Base-by-base conservation (phyloP, 2,329 filamentous ascomycete genomes). In the Beauveria bassiana region DNA sequence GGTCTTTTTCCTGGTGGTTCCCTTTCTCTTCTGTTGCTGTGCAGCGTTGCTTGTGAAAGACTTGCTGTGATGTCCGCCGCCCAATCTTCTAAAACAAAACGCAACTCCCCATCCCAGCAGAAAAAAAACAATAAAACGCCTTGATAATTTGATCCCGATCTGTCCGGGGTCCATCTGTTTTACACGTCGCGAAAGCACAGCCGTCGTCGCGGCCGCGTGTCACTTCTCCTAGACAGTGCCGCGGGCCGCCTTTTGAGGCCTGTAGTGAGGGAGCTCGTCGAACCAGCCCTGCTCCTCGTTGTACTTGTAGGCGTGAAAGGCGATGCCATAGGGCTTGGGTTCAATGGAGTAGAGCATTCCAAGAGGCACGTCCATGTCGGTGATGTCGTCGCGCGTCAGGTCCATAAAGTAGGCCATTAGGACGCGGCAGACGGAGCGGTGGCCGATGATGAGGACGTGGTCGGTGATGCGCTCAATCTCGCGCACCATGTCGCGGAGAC, bases 401-500 rank as follows among this genome's bases (percentile, higher is more conserved):
- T 96, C 93, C 79, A 95, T 92, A 76, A 99, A 99, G 75, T 99
- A 99, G 1, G 93, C 93, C 75, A 99, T 87, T 63, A 99, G 79
- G 6, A 99, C 93, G 38, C 95, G 86, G 61, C 91, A 93, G 45
- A 98, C 89, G 3, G 91, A 96, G 38, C 95, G 90, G 73, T 98
- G 95, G 40, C 91, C 92, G 67, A 98, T 89, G 68, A 99, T 87
- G 64, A 98, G 80, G 59, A 96, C 87, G 74, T 98, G 93, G 70
- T 99, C 95, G 34, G 91, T 96, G 81, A 96, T 98, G 64, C 95
- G 89, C 79, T 99, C 95, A 64, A 97, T 88, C 77, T 99, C 95
- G 56, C 96, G 89, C 65, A 99, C 96, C 78, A 99, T 95, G 65
- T 96, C 90, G 59, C 93, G 89, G 42, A 98, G 84, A 55, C 95